Evolutionary conservation across 495 filamentous ascomycete species (phyloP).

Genomic region (Lophium mytilinum): DNA sequence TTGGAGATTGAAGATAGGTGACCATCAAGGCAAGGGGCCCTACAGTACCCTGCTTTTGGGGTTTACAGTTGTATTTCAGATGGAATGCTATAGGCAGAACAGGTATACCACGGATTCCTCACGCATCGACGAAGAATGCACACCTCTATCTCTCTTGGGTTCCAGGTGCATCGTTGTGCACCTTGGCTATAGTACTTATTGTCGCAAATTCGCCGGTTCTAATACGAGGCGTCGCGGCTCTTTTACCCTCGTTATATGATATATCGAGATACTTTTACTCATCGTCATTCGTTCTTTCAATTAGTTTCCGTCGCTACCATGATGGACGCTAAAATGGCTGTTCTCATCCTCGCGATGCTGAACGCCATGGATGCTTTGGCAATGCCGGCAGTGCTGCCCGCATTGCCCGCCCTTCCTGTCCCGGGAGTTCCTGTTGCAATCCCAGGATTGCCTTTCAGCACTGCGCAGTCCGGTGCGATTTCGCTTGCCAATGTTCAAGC

Average conservation of each 20-base stretch:
- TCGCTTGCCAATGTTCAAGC: not conserved
- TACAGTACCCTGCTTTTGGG: too few relatives aligned
- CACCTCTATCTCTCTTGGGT: not conserved
- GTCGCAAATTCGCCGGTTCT: not conserved
- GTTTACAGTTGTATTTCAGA: too few relatives aligned
- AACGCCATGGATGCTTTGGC: not conserved
- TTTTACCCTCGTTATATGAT: not conserved
- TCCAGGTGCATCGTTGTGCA: not conserved
- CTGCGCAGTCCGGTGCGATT: too few relatives aligned
- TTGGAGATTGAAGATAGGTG: too few relatives aligned
- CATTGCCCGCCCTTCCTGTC: not conserved
- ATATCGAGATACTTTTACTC: constrained; percentile 1
- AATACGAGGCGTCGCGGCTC: not conserved
- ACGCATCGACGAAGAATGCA: too few relatives aligned
- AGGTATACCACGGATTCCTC: too few relatives aligned
- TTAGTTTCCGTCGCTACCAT: not conserved
- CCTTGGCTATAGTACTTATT: not conserved
- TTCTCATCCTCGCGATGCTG: constrained; percentile 7
- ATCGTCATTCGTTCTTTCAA: constrained; percentile 1
- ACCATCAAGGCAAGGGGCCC: too few relatives aligned
- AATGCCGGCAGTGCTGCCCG: constrained; percentile 5
- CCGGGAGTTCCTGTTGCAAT: not conserved
- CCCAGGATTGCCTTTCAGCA: too few relatives aligned
- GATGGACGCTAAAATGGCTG: constrained; percentile 8
- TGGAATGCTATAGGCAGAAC: too few relatives aligned